Conservation (phyloP, 768 basidiomycete genomes). For the Trametes villosa region DNA sequence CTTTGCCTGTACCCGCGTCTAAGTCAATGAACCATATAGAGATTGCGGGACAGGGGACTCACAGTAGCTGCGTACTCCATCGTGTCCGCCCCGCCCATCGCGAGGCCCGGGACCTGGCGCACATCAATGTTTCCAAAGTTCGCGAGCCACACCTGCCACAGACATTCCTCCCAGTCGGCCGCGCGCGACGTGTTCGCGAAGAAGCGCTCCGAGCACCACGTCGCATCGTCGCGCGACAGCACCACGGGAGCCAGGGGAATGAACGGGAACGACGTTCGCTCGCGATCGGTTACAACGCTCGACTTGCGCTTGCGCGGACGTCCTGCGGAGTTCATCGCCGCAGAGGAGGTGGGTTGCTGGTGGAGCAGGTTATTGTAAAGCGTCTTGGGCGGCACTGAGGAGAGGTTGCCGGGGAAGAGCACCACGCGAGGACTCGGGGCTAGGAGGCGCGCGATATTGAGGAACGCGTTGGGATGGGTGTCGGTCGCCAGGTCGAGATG, state of each 20-base stretch:
- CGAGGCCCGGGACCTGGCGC: constrained; percentile 20
- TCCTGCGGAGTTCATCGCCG: not conserved
- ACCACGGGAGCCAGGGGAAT: constrained; percentile 50
- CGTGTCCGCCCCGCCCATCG: constrained; percentile 22
- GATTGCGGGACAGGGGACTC: constrained; percentile 3
- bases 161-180: constrained; percentile 65
- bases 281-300: constrained; percentile 35
- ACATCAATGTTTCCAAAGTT: constrained; percentile 47
- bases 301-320: constrained; percentile 23
- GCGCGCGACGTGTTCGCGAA: constrained; percentile 48
- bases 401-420: constrained; percentile 54
- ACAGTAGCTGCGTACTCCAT: constrained; percentile 24
- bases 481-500: constrained; percentile 42
- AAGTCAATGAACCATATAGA: constrained; percentile 5
- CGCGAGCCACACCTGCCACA: constrained; percentile 68
- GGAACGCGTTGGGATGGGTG: constrained; percentile 52
- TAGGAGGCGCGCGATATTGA: constrained; percentile 69
- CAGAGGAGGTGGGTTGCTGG: constrained; percentile 17
- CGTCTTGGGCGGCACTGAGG: constrained; percentile 31
- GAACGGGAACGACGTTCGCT: constrained; percentile 43
- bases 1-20: constrained; percentile 37
- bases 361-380: constrained; percentile 30
- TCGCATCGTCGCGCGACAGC: constrained; percentile 45
- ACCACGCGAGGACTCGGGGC: constrained; percentile 51
- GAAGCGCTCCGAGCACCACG: constrained; percentile 68